Base-by-base conservation (phyloP, 352 stramenopile genomes). In the Plasmopara muralis region DNA sequence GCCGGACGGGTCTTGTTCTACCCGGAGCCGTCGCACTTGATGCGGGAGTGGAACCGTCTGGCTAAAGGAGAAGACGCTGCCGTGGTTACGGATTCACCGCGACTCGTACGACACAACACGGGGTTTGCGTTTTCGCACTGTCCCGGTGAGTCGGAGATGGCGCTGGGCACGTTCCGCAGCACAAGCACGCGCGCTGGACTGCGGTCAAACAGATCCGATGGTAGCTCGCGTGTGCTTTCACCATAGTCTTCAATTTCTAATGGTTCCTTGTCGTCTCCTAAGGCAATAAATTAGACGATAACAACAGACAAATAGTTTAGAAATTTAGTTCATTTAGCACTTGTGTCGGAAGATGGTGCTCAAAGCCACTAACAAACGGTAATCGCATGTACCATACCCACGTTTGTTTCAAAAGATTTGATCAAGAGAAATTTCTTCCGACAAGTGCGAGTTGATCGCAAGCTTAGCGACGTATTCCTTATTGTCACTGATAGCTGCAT, bases 21-120 rank as follows among this genome's bases (percentile, higher is more conserved):
- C 57, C 85, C 85, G 0, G 85, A 95, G 57, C 85, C 85, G 31
- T 93, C 85, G 28, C 83, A 95, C 43, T 49, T 95, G 49, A 95
- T 95, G 85, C 83, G 85, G 15, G 85, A 95, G 60, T 95, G 85
- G 85, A 95, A 95, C 59, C 79, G 79, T 37, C 35, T 93, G 59
- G 76, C 80, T n/a, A 90, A 90, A 62, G 64, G 70, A 15, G 77
- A 89, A 53, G 79, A 90, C 30, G 63, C 75, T 0, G 68, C 70
- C 0, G 60, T 77, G 33, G 50, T 75, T 9, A 53, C 81, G 55
- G 74, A 92, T 14, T 87, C 79, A 1, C 81, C 83, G 2, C 73
- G 83, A 0, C 72, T 94, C 14, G 77, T 94, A 42, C 84, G 84
- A n/a, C 74, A 72, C 38, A 89, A 89, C 50, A 92, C 84, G 12